A percentile compares a stretch with the other conserved stretches of the same genome.
Evolutionary conservation across 495 filamentous ascomycete genomes (phyloP).

Genomic region (Penicillium roqueforti): DNA sequence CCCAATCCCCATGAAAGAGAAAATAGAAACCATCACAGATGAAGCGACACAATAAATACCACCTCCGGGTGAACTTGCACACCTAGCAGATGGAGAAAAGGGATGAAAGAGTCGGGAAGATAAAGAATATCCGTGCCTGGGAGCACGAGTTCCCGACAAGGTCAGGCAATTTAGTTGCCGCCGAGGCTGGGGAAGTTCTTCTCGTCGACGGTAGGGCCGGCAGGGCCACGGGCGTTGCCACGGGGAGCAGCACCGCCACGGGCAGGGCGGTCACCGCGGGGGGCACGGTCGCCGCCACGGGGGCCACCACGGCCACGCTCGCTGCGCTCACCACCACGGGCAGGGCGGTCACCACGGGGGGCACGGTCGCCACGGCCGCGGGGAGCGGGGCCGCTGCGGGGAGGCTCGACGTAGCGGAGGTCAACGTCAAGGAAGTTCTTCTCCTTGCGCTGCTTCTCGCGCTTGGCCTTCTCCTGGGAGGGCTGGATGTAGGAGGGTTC

Average conservation of each 20-base stretch:
- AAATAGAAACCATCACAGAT: conserved; percentile 15
- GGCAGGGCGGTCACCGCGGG: conserved; percentile 29
- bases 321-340: conserved; percentile 34
- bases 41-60: conserved; percentile 11
- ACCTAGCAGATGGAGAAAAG: conserved; percentile 11
- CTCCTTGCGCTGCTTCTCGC: conserved; percentile 85
- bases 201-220: conserved; percentile 44
- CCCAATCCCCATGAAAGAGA: conserved; percentile 14
- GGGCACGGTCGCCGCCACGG: conserved; percentile 35
- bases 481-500: conserved; percentile 74
- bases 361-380: conserved; percentile 48
- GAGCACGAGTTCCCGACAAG: conserved; percentile 4
- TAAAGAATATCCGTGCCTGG: conserved; percentile 5
- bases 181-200: conserved; percentile 52
- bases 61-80: conserved; percentile 11
- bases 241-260: conserved; percentile 37
- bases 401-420: conserved; percentile 65
- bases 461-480: conserved; percentile 73
- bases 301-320: conserved; percentile 23
- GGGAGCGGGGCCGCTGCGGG: conserved; percentile 41
- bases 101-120: conserved; percentile 12
- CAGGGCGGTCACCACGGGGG: conserved; percentile 45
- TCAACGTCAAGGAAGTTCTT: conserved; percentile 89
- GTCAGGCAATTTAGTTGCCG: conserved; percentile 35
- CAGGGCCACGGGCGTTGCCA: conserved; percentile 31